Percentiles rank a stretch among this genome's conserved stretches.
phyloP scores from a whole-genome alignment of 306 rosid species.

The Vicia villosa region DNA sequence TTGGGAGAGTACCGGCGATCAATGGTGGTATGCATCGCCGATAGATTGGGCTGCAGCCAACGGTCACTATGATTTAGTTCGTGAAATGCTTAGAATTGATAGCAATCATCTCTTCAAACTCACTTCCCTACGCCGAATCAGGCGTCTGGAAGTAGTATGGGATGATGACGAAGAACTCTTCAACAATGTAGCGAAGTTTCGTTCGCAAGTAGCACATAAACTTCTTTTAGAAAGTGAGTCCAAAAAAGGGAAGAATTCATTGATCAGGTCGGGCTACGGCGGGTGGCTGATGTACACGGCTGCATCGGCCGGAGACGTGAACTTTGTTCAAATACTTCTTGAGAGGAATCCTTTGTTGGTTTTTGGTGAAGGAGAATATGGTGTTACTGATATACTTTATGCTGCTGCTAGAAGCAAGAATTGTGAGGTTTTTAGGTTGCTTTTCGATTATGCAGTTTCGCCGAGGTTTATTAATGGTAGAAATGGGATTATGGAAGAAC shows the following conservation, averaged over 20 bases:
- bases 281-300: conserved; percentile 99
- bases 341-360: conserved; percentile 45
- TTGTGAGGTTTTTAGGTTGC: conserved; percentile 43
- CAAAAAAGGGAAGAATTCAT: conserved; percentile 63
- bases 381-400: conserved; percentile 45
- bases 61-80: conserved; percentile 91
- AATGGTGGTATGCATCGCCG: conserved; percentile 99
- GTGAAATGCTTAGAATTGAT: conserved; percentile 78
- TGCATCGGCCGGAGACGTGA: conserved; percentile 87
- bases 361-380: conserved; percentile 51
- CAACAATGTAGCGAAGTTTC: conserved; percentile 74
- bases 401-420: conserved; percentile 51
- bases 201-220: conserved; percentile 68
- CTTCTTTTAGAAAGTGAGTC: conserved; percentile 72
- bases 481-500: conserved; percentile 61
- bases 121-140: conserved; percentile 86
- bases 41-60: conserved; percentile 98
- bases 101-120: conserved; percentile 91
- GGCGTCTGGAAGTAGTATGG: conserved; percentile 94
- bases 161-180: conserved; percentile 87
- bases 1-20: conserved; percentile 99
- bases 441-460: conserved; percentile 67
- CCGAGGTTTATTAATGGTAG: conserved; percentile 63
- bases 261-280: conserved; percentile 81
- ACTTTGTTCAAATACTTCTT: conserved; percentile 51